phyloP scores from a whole-genome alignment of 2,329 filamentous ascomycete species.

The Alternaria arborescens region DNA sequence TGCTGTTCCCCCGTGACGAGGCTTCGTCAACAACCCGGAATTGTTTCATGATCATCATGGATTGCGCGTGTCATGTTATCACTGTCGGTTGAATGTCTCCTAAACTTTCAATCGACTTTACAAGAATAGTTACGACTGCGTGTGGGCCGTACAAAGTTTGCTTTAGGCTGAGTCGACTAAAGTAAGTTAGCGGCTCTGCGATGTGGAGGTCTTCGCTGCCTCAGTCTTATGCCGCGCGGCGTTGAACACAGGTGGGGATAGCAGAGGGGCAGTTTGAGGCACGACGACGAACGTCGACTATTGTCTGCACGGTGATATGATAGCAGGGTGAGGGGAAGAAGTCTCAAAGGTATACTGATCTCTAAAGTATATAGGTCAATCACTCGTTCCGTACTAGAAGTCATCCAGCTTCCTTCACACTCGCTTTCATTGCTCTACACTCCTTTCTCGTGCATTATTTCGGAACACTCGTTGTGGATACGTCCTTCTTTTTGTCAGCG shows the following conservation, averaged over 20 bases:
- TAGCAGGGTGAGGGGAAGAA: background rate
- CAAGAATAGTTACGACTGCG: background rate
- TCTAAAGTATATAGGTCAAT: background rate
- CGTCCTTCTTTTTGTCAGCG: background rate
- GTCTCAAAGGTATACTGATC: background rate
- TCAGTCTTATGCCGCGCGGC: background rate
- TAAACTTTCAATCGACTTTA: background rate
- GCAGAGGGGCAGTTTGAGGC: background rate
- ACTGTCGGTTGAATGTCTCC: background rate
- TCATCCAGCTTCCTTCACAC: background rate
- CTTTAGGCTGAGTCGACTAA: background rate
- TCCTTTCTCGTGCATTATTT: background rate
- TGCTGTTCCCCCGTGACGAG: too few species aligned
- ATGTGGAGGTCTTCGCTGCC: background rate
- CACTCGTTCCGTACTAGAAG: background rate
- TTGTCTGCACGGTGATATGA: background rate
- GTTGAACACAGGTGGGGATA: background rate
- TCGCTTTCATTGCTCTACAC: background rate
- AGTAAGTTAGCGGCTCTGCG: background rate
- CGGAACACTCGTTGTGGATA: background rate
- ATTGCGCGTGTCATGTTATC: background rate
- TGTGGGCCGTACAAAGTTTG: background rate
- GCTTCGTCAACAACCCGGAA: background rate
- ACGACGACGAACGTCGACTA: background rate
- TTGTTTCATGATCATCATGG: background rate